phyloP scores from a whole-genome alignment of 331 rosid species.

The Phaseolus coccineus region DNA sequence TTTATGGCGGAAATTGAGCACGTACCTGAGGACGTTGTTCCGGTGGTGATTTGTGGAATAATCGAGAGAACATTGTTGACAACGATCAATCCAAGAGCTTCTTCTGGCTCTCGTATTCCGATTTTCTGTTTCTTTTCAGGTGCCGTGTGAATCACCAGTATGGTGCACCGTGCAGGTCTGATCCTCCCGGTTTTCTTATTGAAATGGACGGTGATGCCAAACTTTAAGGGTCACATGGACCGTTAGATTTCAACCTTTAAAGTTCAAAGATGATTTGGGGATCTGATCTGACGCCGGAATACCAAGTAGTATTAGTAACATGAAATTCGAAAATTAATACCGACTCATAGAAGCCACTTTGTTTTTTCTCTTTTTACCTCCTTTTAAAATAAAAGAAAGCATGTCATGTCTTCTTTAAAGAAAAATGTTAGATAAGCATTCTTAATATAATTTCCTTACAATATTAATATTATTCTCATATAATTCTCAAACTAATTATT shows the following conservation, averaged over 20 bases:
- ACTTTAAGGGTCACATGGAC: slow-evolving; percentile 21
- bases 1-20: slow-evolving; percentile 28
- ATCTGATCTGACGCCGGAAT: not conserved
- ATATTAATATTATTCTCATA: not conserved
- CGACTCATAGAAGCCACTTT: not conserved
- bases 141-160: slow-evolving; percentile 47
- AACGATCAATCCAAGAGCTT: slow-evolving; percentile 36
- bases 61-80: slow-evolving; percentile 68
- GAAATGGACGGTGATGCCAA: slow-evolving; percentile 49
- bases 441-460: not conserved
- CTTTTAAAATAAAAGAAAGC: not conserved
- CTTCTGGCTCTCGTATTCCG: slow-evolving; percentile 37
- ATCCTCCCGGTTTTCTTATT: not conserved
- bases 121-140: slow-evolving; percentile 55
- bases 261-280: slow-evolving; percentile 8
- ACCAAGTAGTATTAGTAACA: not conserved
- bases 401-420: not conserved
- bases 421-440: not conserved
- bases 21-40: slow-evolving; percentile 55
- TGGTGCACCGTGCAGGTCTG: slow-evolving; percentile 42
- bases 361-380: not conserved
- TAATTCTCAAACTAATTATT: not conserved
- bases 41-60: slow-evolving; percentile 57
- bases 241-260: slow-evolving; percentile 17
- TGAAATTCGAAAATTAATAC: not conserved